A percentile compares a stretch with the other conserved stretches of the same genome.
These are phyloP conservation scores for Aaosphaeria pasadenensis DNA, from an alignment of 2,329 filamentous ascomycete genomes.

Conservation along the genomic window DNA sequence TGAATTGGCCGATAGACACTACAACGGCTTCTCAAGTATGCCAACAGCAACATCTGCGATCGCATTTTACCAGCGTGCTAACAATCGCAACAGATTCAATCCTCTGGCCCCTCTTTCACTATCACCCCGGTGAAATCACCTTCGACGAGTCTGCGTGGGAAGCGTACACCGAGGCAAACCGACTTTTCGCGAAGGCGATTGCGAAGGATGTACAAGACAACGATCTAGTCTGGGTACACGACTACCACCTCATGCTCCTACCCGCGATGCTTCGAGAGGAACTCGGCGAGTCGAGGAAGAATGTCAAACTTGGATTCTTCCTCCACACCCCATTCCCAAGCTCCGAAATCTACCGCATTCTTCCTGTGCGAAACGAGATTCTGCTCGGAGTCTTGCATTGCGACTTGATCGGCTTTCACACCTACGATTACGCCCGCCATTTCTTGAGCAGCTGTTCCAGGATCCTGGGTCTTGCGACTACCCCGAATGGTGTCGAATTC, in stretches of 20 bases:
- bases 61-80: slow-evolving; percentile 1
- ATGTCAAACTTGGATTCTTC: slow-evolving; percentile 98
- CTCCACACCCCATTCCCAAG: slow-evolving; percentile 96
- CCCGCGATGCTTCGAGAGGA: slow-evolving; percentile 93
- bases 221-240: slow-evolving; percentile 96
- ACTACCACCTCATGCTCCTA: slow-evolving; percentile 97
- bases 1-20: slow-evolving; percentile 89
- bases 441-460: slow-evolving; percentile 96
- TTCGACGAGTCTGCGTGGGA: slow-evolving; percentile 95
- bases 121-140: slow-evolving; percentile 96
- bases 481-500: slow-evolving; percentile 90
- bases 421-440: slow-evolving; percentile 97
- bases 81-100: slow-evolving; percentile 68
- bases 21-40: slow-evolving; percentile 96
- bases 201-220: slow-evolving; percentile 86
- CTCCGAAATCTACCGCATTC: slow-evolving; percentile 93
- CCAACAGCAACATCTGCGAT: no score
- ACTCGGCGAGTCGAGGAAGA: slow-evolving; percentile 75
- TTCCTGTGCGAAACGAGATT: slow-evolving; percentile 87
- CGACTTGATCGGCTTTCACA: slow-evolving; percentile 96
- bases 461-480: slow-evolving; percentile 77
- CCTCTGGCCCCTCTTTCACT: slow-evolving; percentile 97
- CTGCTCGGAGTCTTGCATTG: slow-evolving; percentile 86
- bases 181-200: slow-evolving; percentile 84
- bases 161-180: slow-evolving; percentile 90